These are phyloP conservation scores for Metarhizium guizhouense DNA, from an alignment of 2,329 filamentous ascomycete species.

Conservation along the genomic window DNA sequence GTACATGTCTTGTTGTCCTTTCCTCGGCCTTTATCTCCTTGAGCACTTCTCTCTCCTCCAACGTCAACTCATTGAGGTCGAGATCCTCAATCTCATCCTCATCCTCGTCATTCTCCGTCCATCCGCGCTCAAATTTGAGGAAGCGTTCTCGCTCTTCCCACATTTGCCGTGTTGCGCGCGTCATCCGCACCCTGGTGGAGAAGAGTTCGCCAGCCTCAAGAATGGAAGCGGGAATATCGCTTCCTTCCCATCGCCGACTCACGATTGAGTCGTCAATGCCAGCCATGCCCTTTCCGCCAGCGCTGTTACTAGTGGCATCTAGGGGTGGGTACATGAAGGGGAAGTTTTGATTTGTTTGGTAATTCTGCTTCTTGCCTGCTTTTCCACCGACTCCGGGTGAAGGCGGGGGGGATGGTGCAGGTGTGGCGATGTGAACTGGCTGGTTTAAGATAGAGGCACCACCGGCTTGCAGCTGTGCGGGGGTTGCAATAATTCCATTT, in stretches of 20 bases:
- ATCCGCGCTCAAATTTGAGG: conserved; percentile 86
- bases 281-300: conserved; percentile 80
- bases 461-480: conserved; percentile 43
- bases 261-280: conserved; percentile 73
- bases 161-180: conserved; percentile 79
- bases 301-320: conserved; percentile 78
- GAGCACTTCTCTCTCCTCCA: conserved; percentile 32
- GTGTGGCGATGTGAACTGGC: conserved; percentile 96
- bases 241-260: conserved; percentile 84
- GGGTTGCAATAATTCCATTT: conserved; percentile 52
- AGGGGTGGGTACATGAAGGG: conserved; percentile 95
- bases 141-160: conserved; percentile 93
- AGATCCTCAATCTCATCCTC: conserved; percentile 39
- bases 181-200: conserved; percentile 82
- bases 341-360: conserved; percentile 98
- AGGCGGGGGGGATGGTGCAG: conserved; percentile 88
- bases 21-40: conserved; percentile 31
- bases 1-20: conserved; percentile 11
- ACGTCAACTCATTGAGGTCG: conserved; percentile 34
- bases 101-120: conserved; percentile 47
- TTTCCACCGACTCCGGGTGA: conserved; percentile 83
- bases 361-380: conserved; percentile 96
- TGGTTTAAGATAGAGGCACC: conserved; percentile 84
- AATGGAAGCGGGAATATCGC: conserved; percentile 88
- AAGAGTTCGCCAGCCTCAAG: conserved; percentile 92